Percentiles rank a stretch among this genome's conserved stretches.
These are phyloP conservation scores for Penicillium fimorum DNA, from an alignment of 495 filamentous ascomycete species.

Conservation along the genomic window DNA sequence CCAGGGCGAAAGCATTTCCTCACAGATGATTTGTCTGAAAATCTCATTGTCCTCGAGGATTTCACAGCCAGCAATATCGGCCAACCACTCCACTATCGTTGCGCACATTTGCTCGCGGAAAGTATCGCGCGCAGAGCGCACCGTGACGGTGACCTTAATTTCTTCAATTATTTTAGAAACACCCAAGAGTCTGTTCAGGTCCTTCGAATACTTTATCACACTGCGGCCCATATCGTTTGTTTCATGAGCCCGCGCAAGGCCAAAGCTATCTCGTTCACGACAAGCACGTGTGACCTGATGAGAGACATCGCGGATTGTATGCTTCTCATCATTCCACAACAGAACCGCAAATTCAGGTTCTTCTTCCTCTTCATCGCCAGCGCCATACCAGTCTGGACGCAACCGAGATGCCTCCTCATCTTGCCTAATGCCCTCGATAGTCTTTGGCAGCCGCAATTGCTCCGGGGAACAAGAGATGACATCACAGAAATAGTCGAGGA, in stretches of 20 bases:
- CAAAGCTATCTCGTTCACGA: constrained; percentile 65
- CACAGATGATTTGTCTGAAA: constrained; percentile 76
- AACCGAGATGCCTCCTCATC: constrained; percentile 82
- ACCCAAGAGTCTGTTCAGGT: constrained; percentile 66
- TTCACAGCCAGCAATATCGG: constrained; percentile 87
- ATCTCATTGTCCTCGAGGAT: constrained; percentile 78
- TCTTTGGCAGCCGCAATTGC: constrained; percentile 83
- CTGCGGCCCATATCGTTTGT: constrained; percentile 83
- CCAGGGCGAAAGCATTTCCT: constrained; percentile 88
- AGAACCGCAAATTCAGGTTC: constrained; percentile 79
- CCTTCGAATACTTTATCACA: constrained; percentile 70
- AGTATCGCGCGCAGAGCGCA: constrained; percentile 88
- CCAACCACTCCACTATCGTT: constrained; percentile 95
- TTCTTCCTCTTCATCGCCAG: constrained; percentile 53
- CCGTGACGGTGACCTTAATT: constrained; percentile 94
- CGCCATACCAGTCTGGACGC: constrained; percentile 68
- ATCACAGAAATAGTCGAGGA: constrained; percentile 92
- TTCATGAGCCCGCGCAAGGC: constrained; percentile 74
- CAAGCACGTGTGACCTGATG: constrained; percentile 90
- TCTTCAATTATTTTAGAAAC: constrained; percentile 85
- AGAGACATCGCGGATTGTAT: constrained; percentile 87
- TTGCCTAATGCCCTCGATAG: constrained; percentile 68
- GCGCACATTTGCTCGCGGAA: constrained; percentile 98
- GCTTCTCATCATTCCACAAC: constrained; percentile 98
- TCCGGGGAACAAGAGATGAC: constrained; percentile 97